Evolutionary conservation across 345 rosid species (phyloP).

Genomic region (Salix koriyanagi): DNA sequence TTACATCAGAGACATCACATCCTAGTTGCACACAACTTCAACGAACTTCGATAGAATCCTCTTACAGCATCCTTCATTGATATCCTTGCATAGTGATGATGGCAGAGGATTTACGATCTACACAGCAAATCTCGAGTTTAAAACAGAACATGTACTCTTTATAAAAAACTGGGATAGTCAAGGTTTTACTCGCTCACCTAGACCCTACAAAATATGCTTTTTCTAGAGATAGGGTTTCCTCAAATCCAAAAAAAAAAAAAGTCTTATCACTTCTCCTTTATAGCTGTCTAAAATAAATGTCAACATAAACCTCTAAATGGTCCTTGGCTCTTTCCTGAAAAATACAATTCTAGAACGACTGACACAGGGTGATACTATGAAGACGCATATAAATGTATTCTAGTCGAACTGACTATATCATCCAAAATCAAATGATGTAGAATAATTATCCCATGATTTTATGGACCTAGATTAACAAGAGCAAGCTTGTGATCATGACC

Average conservation of each 20-base stretch:
- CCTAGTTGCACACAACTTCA: neutral
- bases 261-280: neutral
- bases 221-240: no score
- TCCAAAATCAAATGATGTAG: no score
- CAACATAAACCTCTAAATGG: neutral
- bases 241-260: no score
- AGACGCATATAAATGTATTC: no score
- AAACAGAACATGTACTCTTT: no score
- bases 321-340: neutral
- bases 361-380: no score
- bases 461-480: no score
- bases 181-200: rapidly evolving
- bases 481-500: no score
- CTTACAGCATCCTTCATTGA: neutral
- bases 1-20: neutral
- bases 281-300: neutral
- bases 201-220: neutral
- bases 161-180: rapidly evolving
- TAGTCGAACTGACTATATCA: no score
- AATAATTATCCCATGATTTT: no score
- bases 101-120: rapidly evolving
- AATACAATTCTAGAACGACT: no score
- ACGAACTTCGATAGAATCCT: neutral
- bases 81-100: no score
- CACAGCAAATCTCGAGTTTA: rapidly evolving